Evolutionary conservation across 257 asterid species (phyloP).

Genomic region (Nyctanthes arbortristis): DNA sequence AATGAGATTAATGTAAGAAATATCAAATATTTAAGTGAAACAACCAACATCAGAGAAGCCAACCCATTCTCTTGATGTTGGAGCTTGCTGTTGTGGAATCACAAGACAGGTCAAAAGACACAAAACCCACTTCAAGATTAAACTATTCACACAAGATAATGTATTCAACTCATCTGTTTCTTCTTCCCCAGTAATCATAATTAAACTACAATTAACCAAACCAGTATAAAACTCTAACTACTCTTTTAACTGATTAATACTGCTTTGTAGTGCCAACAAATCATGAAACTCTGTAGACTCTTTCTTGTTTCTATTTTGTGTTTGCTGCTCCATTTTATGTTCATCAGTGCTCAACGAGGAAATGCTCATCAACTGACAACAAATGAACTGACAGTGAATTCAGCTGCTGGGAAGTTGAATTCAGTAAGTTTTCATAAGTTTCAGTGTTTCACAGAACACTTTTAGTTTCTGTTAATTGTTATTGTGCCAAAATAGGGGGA

Average conservation of each 20-base stretch:
- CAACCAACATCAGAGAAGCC: slow-evolving; percentile 35
- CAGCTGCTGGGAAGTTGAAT: slow-evolving; percentile 9
- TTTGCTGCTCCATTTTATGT: slow-evolving; percentile 17
- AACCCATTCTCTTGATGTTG: slow-evolving; percentile 46
- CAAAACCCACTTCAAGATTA: slow-evolving; percentile 8
- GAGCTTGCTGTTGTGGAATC: slow-evolving; percentile 52
- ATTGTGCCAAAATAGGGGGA: too few relatives aligned
- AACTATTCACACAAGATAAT: slow-evolving; percentile 15
- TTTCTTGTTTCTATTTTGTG: slow-evolving; percentile 5
- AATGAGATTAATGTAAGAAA: too few relatives aligned
- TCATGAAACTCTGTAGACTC: slow-evolving; percentile 26
- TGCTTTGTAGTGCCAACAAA: background rate
- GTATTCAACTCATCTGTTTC: slow-evolving; percentile 8
- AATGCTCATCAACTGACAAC: background rate
- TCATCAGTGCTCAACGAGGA: slow-evolving; percentile 16
- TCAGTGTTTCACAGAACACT: too few relatives aligned
- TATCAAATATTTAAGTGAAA: slow-evolving; percentile 21
- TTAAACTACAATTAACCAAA: background rate
- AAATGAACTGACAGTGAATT: slow-evolving; percentile 20
- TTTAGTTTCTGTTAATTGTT: too few relatives aligned
- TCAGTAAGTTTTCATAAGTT: slow-evolving; percentile 22
- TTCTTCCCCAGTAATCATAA: background rate
- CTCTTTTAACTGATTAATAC: too few relatives aligned
- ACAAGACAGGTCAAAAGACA: slow-evolving; percentile 46
- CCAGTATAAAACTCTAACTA: background rate